phyloP scores from a whole-genome alignment of 371 early-diverging fungal genomes.

The Catenaria anguillulae region DNA sequence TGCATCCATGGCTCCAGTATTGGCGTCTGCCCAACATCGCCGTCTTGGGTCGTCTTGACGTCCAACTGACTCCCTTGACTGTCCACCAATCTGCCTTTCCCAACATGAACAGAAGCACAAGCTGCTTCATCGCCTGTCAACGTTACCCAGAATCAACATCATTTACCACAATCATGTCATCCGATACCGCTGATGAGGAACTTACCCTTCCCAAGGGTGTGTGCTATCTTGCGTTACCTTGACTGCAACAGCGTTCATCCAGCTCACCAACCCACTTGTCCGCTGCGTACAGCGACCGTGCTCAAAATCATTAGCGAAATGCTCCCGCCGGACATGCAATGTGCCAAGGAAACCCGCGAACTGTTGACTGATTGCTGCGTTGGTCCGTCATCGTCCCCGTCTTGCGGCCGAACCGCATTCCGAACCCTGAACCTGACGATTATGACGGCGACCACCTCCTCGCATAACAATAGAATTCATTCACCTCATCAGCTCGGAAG shows the following conservation, averaged over 20 bases:
- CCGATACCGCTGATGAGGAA: constrained; percentile 54
- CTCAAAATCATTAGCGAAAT: constrained; percentile 92
- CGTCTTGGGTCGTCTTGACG: too few relatives aligned
- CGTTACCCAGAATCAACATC: too few relatives aligned
- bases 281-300: constrained; percentile 65
- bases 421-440: constrained; percentile 4
- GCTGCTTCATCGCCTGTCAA: too few relatives aligned
- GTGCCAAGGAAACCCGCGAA: constrained; percentile 91
- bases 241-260: background rate
- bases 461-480: constrained; percentile 60
- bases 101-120: too few relatives aligned
- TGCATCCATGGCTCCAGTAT: too few relatives aligned
- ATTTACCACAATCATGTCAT: background rate
- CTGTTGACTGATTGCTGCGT: constrained; percentile 86
- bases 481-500: constrained; percentile 79
- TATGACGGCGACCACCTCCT: background rate
- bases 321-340: constrained; percentile 72
- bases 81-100: too few relatives aligned
- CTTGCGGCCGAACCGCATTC: constrained; percentile 4
- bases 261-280: background rate
- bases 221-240: background rate
- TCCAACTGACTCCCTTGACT: too few relatives aligned
- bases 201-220: constrained; percentile 73
- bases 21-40: too few relatives aligned
- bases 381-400: constrained; percentile 31